phyloP scores from a whole-genome alignment of 176 grass and related monocot genomes.

The Secale cereale region DNA sequence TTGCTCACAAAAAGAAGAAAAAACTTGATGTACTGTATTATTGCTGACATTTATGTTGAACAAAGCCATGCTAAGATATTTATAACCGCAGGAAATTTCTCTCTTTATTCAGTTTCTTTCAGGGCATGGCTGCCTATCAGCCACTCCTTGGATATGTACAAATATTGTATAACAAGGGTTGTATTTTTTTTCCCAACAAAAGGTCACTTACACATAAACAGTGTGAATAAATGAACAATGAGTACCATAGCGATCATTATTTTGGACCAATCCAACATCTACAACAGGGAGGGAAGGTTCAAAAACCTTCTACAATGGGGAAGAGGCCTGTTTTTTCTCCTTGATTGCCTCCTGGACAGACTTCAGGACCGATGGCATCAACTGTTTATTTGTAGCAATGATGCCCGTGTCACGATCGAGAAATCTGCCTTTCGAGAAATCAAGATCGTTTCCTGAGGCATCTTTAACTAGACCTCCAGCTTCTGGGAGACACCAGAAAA shows the following conservation, averaged over 20 bases:
- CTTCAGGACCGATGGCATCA: slow-evolving; percentile 24
- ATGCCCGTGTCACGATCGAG: slow-evolving; percentile 89
- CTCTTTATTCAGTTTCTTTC: too few species aligned
- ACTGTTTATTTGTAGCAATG: slow-evolving; percentile 67
- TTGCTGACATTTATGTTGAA: too few species aligned
- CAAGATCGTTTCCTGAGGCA: slow-evolving; percentile 78
- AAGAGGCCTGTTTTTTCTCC: slow-evolving; percentile 50
- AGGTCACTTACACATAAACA: too few species aligned
- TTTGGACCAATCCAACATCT: not conserved
- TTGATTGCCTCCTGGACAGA: slow-evolving; percentile 69
- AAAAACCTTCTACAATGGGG: slow-evolving; percentile 14
- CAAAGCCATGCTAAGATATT: too few species aligned
- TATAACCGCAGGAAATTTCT: too few species aligned
- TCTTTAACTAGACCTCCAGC: slow-evolving; percentile 90
- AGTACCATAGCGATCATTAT: not conserved
- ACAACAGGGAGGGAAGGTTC: not conserved
- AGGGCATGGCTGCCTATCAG: too few species aligned
- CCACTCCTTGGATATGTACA: too few species aligned
- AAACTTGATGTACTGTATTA: too few species aligned
- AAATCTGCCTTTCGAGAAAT: slow-evolving; percentile 87
- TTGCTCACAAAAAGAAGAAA: too few species aligned
- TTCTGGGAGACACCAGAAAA: slow-evolving; percentile 42
- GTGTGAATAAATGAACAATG: not conserved
- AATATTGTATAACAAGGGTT: too few species aligned
- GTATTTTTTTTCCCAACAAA: too few species aligned